Evolutionary conservation across 2,329 filamentous ascomycete genomes (phyloP), one percentile per base, ranked within the genome.

Genomic region (Trichoderma cornu-damae): DNA sequence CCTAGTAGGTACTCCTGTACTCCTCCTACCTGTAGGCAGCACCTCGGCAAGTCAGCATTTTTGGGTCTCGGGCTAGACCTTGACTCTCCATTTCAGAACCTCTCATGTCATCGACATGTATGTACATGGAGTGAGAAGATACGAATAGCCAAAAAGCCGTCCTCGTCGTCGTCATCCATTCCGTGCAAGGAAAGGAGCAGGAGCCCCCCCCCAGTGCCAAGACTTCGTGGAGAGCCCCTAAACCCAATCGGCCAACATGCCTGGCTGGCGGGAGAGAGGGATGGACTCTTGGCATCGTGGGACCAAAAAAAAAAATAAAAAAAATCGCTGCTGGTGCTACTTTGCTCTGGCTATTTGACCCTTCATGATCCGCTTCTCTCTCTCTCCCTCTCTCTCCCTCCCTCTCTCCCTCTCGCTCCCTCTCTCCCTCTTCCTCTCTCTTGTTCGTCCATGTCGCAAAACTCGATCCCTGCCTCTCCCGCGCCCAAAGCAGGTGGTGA

Each of bases 131-230:
- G n/a, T n/a, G n/a, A n/a, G 20, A 18, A 46, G 24, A 18, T 30
- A 16, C 28, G 9, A 30, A 22, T 22, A 26, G 14, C 22, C n/a
- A 44, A 44, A 44, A n/a, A 11, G 24, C 6, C n/a, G 20, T 26
- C 37, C 5, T 34, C n/a, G 16, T 35, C 32, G 32, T 35, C 34
- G 32, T 50, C 32, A 38, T 38, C n/a, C 47, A 32, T 47, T 50
- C 47, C 47, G 30, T 12, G 26, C 12, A 22, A 51, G 22, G 28
- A 53, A 53, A 42, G 16, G 50, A 40, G 35, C 53, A n/a, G n/a
- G n/a, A n/a, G n/a, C n/a, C n/a, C n/a, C n/a, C 53, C 18, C 37
- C 50, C 44, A 51, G 46, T 49, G 60, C 60, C 58, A 60, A 61
- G 58, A 51, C 46, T 14, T 35, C 52, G 38, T 20, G 12, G 32